Base-by-base conservation (phyloP, 768 basidiomycete genomes). In the Dendrothele bispora region DNA sequence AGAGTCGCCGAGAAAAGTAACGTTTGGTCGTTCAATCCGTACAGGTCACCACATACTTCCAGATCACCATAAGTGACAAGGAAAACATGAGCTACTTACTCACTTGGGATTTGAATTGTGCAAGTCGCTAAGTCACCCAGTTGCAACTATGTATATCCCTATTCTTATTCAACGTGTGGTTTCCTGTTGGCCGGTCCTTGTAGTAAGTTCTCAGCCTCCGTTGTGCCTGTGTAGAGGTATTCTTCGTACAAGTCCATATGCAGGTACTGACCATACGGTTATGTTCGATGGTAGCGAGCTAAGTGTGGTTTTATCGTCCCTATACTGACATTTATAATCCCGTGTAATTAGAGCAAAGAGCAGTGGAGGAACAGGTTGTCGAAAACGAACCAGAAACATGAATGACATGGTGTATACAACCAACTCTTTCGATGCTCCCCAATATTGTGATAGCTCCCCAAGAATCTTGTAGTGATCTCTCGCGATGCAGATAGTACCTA, bases 261-360 rank as follows among this genome's bases (percentile, higher is more conserved):
- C 2, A 69, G 67, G 15, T 66, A 73, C 39, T 80, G 69, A 1
- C 68, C 76, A 35, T 75, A 25, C 86, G 70, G 58, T 92, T 88
- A 55, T 91, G 82, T 26, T 77, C 68, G 30, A 91, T 85, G 1
- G 88, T 86, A 5, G 86, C 84, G 0, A 88, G 64, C 56, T 94
- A 91, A 0, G 81, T 80, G 39, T 95, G 91, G n/a, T 63, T 87
- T 91, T 48, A 95, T 88, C 0, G 91, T 95, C 0, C 93, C 92
- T 93, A 51, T 6, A 39, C 28, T 32, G 36, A 14, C 6, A 39
- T 43, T 27, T 24, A n/a, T n/a, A n/a, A 42, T 15, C 3, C 20
- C 22, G 18, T 6, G 32, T 5, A 30, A n/a, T 10, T 45, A 40
- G 24, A 20, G 26, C 17, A 6, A 11, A 26, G 10, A n/a, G n/a